Conservation (phyloP, 2,329 filamentous ascomycete genomes). For the Colletotrichum aenigma region DNA sequence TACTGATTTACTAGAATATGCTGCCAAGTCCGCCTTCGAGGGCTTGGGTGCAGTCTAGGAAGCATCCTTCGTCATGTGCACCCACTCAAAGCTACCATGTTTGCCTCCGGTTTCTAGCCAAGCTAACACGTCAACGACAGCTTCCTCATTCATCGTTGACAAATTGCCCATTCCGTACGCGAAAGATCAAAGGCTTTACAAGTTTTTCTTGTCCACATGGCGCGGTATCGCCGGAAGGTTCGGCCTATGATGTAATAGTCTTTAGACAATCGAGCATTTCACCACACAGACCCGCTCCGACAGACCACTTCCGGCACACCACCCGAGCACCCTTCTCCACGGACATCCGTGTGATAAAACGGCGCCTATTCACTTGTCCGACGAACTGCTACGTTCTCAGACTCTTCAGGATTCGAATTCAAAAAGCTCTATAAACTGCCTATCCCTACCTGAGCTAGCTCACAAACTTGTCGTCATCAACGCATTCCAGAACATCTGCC, state of each 20-base stretch:
- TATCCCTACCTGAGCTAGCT: not conserved
- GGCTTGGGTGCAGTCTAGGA: not conserved
- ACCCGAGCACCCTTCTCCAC: not conserved
- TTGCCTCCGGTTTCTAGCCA: not conserved
- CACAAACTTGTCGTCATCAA: not conserved
- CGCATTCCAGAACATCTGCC: not conserved
- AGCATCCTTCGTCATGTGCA: not conserved
- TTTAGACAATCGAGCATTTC: not conserved
- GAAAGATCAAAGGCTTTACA: not conserved
- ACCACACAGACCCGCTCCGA: constrained; percentile 18
- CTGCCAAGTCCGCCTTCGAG: not conserved
- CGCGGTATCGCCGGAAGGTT: not conserved
- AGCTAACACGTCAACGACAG: not conserved
- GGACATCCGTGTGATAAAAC: constrained; percentile 11
- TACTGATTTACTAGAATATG: not conserved
- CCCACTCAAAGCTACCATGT: not conserved
- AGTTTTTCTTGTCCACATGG: not conserved
- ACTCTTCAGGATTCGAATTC: not conserved
- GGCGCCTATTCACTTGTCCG: not conserved
- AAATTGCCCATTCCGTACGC: not conserved
- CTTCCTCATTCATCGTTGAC: not conserved
- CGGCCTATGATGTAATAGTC: constrained; percentile 15
- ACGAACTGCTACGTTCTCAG: not conserved
- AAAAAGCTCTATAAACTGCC: not conserved
- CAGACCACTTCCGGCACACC: constrained; percentile 6